These are phyloP conservation scores for Geotrichum ghanense DNA, from an alignment of 805 yeast species.

Conservation along the genomic window DNA sequence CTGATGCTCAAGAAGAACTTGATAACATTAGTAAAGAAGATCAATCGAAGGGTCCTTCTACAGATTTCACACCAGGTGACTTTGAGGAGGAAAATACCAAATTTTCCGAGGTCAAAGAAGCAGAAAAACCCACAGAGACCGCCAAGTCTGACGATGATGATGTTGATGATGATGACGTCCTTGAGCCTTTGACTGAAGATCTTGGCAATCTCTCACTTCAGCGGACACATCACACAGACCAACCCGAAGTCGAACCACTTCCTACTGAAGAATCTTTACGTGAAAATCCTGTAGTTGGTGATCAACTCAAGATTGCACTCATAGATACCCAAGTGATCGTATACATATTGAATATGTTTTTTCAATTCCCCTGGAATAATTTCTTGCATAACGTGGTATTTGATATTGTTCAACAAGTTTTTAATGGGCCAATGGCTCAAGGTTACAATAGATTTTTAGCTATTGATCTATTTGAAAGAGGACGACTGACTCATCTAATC, in stretches of 20 bases:
- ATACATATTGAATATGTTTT: slow-evolving; percentile 61
- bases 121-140: not conserved
- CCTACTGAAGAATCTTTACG: slow-evolving; percentile 35
- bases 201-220: slow-evolving; percentile 5
- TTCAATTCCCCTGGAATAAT: slow-evolving; percentile 91
- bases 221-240: slow-evolving; percentile 5
- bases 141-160: not conserved
- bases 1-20: slow-evolving; percentile 18
- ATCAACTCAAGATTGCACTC: slow-evolving; percentile 69
- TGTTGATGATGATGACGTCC: slow-evolving; percentile 2
- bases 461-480: slow-evolving; percentile 59
- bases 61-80: slow-evolving; percentile 8
- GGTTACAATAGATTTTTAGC: slow-evolving; percentile 75
- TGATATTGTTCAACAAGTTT: slow-evolving; percentile 88
- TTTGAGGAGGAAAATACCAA: not conserved
- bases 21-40: slow-evolving; percentile 15
- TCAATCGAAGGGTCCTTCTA: slow-evolving; percentile 19
- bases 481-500: slow-evolving; percentile 44
- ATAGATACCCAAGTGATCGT: slow-evolving; percentile 62
- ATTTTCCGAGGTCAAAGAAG: not conserved
- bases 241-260: not conserved
- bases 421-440: slow-evolving; percentile 76
- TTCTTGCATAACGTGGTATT: slow-evolving; percentile 95
- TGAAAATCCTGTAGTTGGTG: slow-evolving; percentile 68
- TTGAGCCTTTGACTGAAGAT: slow-evolving; percentile 4